A percentile compares a stretch with the other conserved stretches of the same genome.
Conservation (phyloP, 768 basidiomycete species). For the Pleurotus eryngii region DNA sequence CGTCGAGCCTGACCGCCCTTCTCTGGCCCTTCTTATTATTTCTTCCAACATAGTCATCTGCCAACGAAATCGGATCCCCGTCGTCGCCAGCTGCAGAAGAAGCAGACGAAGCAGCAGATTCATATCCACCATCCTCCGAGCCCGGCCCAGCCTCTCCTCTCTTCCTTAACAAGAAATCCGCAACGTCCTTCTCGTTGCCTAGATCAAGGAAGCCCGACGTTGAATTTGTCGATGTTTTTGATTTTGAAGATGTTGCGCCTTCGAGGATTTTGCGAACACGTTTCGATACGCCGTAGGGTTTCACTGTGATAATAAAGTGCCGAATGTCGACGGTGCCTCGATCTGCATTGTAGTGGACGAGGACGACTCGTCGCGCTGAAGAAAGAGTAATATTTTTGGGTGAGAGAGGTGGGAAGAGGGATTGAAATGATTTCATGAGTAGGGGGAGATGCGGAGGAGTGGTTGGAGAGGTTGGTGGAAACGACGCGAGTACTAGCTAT, state of each 20-base stretch:
- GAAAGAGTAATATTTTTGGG: conserved; percentile 78
- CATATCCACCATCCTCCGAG: conserved; percentile 52
- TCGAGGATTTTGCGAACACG: conserved; percentile 87
- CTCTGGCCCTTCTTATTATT: conserved; percentile 91
- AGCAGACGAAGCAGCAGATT: conserved; percentile 74
- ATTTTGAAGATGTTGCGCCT: conserved; percentile 33
- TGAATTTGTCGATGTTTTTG: conserved; percentile 22
- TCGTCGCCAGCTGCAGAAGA: conserved; percentile 81
- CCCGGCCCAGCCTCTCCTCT: conserved; percentile 59
- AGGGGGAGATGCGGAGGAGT: conserved; percentile 85
- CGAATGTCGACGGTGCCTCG: conserved; percentile 87
- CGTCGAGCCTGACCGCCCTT: conserved; percentile 87
- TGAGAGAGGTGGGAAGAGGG: conserved; percentile 90
- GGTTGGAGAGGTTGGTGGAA: conserved; percentile 67
- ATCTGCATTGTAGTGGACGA: conserved; percentile 86
- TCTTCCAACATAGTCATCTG: conserved; percentile 91
- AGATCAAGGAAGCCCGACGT: conserved; percentile 65
- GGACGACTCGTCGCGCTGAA: conserved; percentile 90
- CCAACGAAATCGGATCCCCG: conserved; percentile 76
- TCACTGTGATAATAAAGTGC: conserved; percentile 93
- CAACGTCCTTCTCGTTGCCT: conserved; percentile 88
- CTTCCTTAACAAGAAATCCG: conserved; percentile 85
- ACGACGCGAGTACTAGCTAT: conserved; percentile 91
- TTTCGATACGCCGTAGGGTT: conserved; percentile 90
- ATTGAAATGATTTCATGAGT: conserved; percentile 94